These are phyloP conservation scores for Aureobasidium sp. DNA, from an alignment of 2,329 filamentous ascomycete genomes.

Conservation along the genomic window DNA sequence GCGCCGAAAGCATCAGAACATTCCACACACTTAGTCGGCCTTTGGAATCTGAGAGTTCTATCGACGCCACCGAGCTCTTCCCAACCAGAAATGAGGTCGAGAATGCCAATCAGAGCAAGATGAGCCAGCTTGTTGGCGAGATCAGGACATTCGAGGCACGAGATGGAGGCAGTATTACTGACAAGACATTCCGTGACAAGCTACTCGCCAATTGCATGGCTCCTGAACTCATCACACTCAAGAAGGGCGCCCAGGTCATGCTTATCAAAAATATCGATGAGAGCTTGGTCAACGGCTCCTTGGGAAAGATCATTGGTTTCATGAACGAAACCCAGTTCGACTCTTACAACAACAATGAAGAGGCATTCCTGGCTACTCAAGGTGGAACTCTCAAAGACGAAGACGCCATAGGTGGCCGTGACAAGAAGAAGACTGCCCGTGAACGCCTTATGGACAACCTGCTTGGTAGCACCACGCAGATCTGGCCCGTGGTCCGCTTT, in stretches of 20 bases:
- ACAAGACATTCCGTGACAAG: slow-evolving; percentile 62
- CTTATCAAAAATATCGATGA: slow-evolving; percentile 99
- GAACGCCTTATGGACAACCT: slow-evolving; percentile 47
- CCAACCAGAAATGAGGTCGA: slow-evolving; percentile 88
- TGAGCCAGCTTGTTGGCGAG: slow-evolving; percentile 62
- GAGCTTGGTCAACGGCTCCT: slow-evolving; percentile 82
- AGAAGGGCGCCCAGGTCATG: slow-evolving; percentile 95
- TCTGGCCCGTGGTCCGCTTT: slow-evolving; percentile 82
- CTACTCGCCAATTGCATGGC: slow-evolving; percentile 89
- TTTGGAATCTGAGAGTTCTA: slow-evolving; percentile 56
- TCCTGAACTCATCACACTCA: slow-evolving; percentile 68
- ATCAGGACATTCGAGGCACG: slow-evolving; percentile 59
- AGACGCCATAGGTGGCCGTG: slow-evolving; percentile 22
- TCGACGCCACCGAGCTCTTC: slow-evolving; percentile 86
- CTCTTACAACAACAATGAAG: slow-evolving; percentile 49
- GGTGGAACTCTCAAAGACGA: slow-evolving; percentile 37
- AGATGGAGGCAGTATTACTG: slow-evolving; percentile 61
- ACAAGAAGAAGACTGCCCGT: slow-evolving; percentile 18
- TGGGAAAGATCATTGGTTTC: slow-evolving; percentile 77
- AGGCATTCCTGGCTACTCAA: slow-evolving; percentile 40
- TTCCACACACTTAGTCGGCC: slow-evolving; percentile 68
- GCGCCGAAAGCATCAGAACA: slow-evolving; percentile 61
- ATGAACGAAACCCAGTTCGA: slow-evolving; percentile 60
- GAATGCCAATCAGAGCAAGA: slow-evolving; percentile 65
- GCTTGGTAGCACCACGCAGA: slow-evolving; percentile 41